Percentiles rank a stretch among this genome's conserved stretches.
phyloP scores from a whole-genome alignment of 768 basidiomycete genomes.

The Hericium coralloides region DNA sequence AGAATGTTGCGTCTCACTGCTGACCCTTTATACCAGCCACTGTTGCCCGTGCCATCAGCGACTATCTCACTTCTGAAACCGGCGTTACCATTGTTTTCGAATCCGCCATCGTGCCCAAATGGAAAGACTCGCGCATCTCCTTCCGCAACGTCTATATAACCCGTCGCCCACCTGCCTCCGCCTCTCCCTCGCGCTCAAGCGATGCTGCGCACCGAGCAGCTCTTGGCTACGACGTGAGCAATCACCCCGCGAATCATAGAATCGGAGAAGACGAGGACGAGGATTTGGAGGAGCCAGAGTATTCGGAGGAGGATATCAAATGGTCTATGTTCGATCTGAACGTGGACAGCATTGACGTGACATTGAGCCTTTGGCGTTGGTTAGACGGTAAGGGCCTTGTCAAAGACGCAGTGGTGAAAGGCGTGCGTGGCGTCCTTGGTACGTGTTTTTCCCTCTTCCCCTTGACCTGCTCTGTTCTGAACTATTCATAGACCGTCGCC shows the following conservation, averaged over 20 bases:
- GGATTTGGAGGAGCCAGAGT: neutral
- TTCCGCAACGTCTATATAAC: conserved; percentile 97
- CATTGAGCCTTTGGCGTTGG: conserved; percentile 86
- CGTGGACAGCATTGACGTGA: conserved; percentile 93
- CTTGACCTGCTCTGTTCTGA: neutral
- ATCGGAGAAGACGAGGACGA: conserved; percentile 51
- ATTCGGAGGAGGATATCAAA: conserved; percentile 51
- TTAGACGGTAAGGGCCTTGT: conserved; percentile 92
- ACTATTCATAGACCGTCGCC: conserved; percentile 61
- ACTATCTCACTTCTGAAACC: conserved; percentile 88
- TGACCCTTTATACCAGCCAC: conserved; percentile 41
- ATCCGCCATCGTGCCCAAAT: conserved; percentile 95
- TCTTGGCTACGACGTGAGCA: conserved; percentile 67
- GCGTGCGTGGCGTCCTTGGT: conserved; percentile 92
- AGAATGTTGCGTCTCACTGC: neutral
- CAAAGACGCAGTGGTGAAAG: conserved; percentile 84
- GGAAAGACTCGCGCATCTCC: conserved; percentile 91
- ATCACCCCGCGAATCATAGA: conserved; percentile 63
- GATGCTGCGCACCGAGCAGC: conserved; percentile 43
- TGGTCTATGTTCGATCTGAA: conserved; percentile 90
- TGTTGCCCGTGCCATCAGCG: conserved; percentile 80
- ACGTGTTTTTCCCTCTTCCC: conserved; percentile 12
- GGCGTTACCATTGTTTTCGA: conserved; percentile 95
- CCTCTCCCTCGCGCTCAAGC: neutral
- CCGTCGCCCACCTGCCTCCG: conserved; percentile 43